A percentile compares a stretch with the other conserved stretches of the same genome.
Conservation (phyloP, 768 basidiomycete species). For the Termitomyces sp. region DNA sequence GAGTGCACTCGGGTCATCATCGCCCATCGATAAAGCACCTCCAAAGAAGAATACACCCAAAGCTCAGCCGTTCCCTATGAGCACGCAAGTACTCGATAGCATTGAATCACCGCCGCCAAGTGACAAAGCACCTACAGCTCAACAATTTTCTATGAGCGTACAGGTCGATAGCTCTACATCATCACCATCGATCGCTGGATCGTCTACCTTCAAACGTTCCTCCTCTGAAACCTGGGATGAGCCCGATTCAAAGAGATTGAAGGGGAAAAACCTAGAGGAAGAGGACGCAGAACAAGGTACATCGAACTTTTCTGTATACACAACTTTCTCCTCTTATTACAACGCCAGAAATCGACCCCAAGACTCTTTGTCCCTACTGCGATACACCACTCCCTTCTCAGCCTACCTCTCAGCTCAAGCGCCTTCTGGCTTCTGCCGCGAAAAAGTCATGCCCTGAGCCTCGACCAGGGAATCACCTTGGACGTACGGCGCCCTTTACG, state of each 20-base stretch:
- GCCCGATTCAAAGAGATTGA: constrained; percentile 27
- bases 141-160: constrained; percentile 49
- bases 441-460: constrained; percentile 57
- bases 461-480: constrained; percentile 65
- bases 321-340: not conserved
- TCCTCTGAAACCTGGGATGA: constrained; percentile 28
- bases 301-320: constrained; percentile 20
- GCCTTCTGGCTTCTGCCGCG: constrained; percentile 47
- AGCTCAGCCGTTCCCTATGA: constrained; percentile 47
- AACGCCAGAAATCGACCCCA: constrained; percentile 53
- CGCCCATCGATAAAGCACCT: not conserved
- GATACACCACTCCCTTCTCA: constrained; percentile 62
- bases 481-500: constrained; percentile 51
- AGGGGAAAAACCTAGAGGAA: constrained; percentile 12
- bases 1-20: constrained; percentile 31
- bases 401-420: constrained; percentile 56
- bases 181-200: constrained; percentile 5
- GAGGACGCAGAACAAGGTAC: constrained; percentile 33
- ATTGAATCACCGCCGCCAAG: constrained; percentile 19
- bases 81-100: constrained; percentile 36
- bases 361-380: constrained; percentile 76
- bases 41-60: not conserved
- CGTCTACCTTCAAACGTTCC: constrained; percentile 18
- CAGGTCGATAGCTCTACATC: constrained; percentile 35
- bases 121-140: constrained; percentile 8